Evolutionary conservation across 1,139 yeast species (phyloP).

Genomic region (Kurtzmaniella quercitrusa): DNA sequence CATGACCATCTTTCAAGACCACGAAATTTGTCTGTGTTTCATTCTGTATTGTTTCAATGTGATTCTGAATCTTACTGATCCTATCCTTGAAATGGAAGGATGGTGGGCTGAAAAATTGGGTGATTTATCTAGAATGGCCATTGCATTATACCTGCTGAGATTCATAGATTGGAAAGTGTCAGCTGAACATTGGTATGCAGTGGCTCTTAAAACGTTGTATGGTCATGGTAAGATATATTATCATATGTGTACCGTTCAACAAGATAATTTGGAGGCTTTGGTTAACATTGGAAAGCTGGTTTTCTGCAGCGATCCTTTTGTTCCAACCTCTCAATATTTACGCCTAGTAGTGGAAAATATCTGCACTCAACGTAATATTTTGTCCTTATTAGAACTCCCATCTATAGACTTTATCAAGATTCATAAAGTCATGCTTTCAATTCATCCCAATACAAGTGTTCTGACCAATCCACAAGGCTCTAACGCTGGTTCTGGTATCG

Average conservation of each 20-base stretch:
- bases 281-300: constrained; percentile 77
- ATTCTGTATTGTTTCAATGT: constrained; percentile 50
- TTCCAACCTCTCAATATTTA: constrained; percentile 73
- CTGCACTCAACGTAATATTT: constrained; percentile 64
- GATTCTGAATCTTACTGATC: constrained; percentile 50
- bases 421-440: constrained; percentile 55
- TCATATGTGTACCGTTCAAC: constrained; percentile 81
- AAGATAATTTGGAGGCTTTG: constrained; percentile 72
- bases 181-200: constrained; percentile 73
- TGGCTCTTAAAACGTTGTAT: constrained; percentile 64
- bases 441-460: constrained; percentile 41
- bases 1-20: constrained; percentile 51
- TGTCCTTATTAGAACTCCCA: constrained; percentile 54
- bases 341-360: constrained; percentile 74
- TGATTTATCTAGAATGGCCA: constrained; percentile 78
- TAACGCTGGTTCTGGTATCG: constrained; percentile 9
- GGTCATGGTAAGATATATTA: constrained; percentile 80
- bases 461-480: constrained; percentile 8
- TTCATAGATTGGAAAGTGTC: constrained; percentile 79
- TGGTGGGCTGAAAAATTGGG: constrained; percentile 81
- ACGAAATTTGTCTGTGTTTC: constrained; percentile 45
- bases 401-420: constrained; percentile 64
- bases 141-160: constrained; percentile 70
- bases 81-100: constrained; percentile 54
- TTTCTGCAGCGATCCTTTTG: constrained; percentile 75